phyloP scores from a whole-genome alignment of 2,329 filamentous ascomycete genomes.

The Xylaria polymorpha region DNA sequence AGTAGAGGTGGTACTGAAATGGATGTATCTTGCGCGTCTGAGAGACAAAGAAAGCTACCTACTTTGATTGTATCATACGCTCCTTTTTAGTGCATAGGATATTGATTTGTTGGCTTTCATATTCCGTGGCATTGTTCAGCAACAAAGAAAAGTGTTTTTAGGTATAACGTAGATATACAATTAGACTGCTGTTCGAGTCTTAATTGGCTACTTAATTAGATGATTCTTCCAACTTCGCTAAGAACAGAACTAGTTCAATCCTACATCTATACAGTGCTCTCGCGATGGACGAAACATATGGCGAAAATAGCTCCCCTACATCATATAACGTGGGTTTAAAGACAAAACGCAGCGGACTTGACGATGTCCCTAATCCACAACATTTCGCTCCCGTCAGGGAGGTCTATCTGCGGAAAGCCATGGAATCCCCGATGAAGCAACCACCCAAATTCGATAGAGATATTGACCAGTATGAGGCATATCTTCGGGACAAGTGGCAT shows the following conservation, averaged over 20 bases:
- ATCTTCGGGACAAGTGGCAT: conserved; percentile 36
- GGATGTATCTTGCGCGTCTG: too few relatives aligned
- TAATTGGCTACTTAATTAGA: not conserved
- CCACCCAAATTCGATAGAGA: conserved; percentile 17
- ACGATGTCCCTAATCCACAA: not conserved
- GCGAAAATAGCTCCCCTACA: not conserved
- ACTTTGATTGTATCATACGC: not conserved
- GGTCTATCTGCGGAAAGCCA: not conserved
- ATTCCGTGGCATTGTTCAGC: conserved; percentile 10
- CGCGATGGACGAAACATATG: not conserved
- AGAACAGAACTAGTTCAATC: not conserved
- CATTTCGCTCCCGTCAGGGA: conserved; percentile 23
- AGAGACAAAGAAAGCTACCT: conserved; percentile 26
- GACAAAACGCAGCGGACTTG: not conserved
- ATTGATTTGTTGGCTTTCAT: not conserved
- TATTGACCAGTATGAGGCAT: conserved; percentile 18
- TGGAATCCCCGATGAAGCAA: not conserved
- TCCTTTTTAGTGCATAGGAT: not conserved
- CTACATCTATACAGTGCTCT: not conserved
- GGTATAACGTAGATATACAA: conserved; percentile 14
- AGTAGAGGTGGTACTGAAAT: not conserved
- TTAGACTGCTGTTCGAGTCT: conserved; percentile 15
- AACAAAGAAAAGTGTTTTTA: conserved; percentile 24
- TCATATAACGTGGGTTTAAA: not conserved
- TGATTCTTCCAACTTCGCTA: not conserved